A percentile compares a stretch with the other conserved stretches of the same genome.
These are phyloP conservation scores for Phytopythium helicoides DNA, from an alignment of 352 stramenopile species.

Conservation along the genomic window DNA sequence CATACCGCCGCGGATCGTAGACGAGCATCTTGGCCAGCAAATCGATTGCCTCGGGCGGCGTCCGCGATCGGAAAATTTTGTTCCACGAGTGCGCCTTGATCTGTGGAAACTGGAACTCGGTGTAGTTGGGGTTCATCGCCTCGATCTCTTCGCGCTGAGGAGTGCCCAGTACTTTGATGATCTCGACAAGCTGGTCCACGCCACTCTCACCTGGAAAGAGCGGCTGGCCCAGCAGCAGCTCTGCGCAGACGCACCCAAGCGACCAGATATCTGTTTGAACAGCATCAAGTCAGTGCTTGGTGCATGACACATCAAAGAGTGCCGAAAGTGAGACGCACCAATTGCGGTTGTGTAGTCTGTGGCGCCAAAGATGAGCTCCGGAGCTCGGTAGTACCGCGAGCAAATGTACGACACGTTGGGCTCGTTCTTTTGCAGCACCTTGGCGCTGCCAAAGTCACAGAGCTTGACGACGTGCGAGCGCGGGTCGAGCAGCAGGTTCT, in stretches of 20 bases:
- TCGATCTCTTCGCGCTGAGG: conserved; percentile 98
- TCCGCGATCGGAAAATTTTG: conserved; percentile 96
- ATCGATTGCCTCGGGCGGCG: conserved; percentile 95
- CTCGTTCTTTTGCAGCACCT: conserved; percentile 95
- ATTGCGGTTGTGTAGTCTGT: conserved; percentile 99
- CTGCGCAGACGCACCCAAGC: conserved; percentile 96
- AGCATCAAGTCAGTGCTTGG: too few relatives aligned
- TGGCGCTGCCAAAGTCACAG: conserved; percentile 98
- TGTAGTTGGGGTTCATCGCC: conserved; percentile 99
- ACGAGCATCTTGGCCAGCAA: conserved; percentile 96
- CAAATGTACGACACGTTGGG: conserved; percentile 99
- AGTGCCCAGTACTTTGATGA: conserved; percentile 99
- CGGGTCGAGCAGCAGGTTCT: conserved; percentile 98
- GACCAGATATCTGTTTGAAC: conserved; percentile 97
- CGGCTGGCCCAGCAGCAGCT: conserved; percentile 97
- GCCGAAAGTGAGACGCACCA: conserved; percentile 26
- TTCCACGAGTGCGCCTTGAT: conserved; percentile 98
- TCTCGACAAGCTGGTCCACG: conserved; percentile 99
- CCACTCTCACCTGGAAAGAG: conserved; percentile 98
- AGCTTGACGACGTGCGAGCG: conserved; percentile 98
- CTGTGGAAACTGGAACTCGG: conserved; percentile 99
- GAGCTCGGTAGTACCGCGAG: conserved; percentile 98
- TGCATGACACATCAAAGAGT: not conserved
- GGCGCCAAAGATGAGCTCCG: conserved; percentile 99
- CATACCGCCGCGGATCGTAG: conserved; percentile 94